Percentiles rank a stretch among this genome's conserved stretches.
These are phyloP conservation scores for Passalora sequoiae DNA, from an alignment of 2,329 filamentous ascomycete species.

Conservation along the genomic window DNA sequence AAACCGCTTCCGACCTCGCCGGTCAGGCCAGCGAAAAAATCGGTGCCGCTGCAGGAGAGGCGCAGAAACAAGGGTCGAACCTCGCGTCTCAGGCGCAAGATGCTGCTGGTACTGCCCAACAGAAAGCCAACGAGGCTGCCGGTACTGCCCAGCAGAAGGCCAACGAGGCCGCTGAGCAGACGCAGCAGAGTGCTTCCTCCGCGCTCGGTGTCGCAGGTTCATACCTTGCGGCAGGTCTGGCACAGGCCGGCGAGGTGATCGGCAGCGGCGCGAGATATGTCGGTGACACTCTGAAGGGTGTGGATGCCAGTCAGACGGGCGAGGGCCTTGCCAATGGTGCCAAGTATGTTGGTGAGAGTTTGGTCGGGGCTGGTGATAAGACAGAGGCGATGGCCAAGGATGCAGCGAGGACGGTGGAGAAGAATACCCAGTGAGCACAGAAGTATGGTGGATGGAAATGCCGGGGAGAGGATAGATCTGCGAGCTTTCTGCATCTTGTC, in stretches of 20 bases:
- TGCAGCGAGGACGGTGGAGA: background rate
- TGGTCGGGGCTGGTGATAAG: background rate
- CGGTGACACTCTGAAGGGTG: background rate
- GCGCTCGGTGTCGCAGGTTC: background rate
- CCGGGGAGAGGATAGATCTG: too few relatives aligned
- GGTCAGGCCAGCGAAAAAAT: background rate
- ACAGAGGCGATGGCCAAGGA: background rate
- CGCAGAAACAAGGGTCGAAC: constrained; percentile 1
- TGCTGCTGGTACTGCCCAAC: background rate
- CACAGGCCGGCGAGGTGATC: constrained; percentile 1
- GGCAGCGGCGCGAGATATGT: constrained; percentile 3
- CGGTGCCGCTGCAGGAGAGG: background rate
- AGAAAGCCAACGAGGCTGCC: background rate
- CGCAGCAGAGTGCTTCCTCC: background rate
- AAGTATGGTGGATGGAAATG: too few relatives aligned
- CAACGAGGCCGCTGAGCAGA: background rate
- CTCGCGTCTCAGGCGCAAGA: background rate
- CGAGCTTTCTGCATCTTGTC: too few relatives aligned
- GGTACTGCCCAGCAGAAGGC: background rate
- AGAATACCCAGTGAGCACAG: background rate
- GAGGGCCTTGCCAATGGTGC: background rate
- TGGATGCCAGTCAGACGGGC: too few relatives aligned
- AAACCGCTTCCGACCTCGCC: background rate
- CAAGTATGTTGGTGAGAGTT: constrained; percentile 5
- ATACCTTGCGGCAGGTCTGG: constrained; percentile 3